These are phyloP conservation scores for Carpinus viminea DNA, from an alignment of 306 rosid species.

Conservation along the genomic window DNA sequence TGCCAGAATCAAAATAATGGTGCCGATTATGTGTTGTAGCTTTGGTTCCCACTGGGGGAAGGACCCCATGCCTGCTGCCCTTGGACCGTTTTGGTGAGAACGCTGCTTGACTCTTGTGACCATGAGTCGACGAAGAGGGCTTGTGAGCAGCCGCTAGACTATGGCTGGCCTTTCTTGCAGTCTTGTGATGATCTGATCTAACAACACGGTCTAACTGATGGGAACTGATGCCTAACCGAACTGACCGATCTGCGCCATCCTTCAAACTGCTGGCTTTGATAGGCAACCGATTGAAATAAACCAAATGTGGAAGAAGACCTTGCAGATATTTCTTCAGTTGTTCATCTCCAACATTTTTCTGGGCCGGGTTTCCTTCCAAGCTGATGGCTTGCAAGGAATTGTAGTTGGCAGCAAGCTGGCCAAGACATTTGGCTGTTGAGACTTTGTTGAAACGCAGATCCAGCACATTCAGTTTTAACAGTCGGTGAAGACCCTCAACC, in stretches of 20 bases:
- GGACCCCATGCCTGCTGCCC: conserved; percentile 50
- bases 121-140: conserved; percentile 41
- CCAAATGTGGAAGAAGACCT: conserved; percentile 89
- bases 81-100: conserved; percentile 43
- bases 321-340: conserved; percentile 85
- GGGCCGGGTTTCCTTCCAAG: conserved; percentile 93
- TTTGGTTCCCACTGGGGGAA: conserved; percentile 63
- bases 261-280: conserved; percentile 55
- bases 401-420: conserved; percentile 95
- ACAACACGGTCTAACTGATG: conserved; percentile 72
- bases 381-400: conserved; percentile 82
- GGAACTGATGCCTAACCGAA: conserved; percentile 60
- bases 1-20: conserved; percentile 38
- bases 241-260: conserved; percentile 66
- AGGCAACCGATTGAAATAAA: conserved; percentile 70
- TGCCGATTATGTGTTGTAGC: conserved; percentile 38
- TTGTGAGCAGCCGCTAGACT: conserved; percentile 37
- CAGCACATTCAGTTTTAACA: conserved; percentile 71
- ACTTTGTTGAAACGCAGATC: conserved; percentile 88
- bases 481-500: conserved; percentile 97
- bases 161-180: conserved; percentile 54
- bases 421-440: conserved; percentile 90
- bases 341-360: conserved; percentile 95
- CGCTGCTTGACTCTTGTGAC: conserved; percentile 44
- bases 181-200: conserved; percentile 78